These are phyloP conservation scores for Pyrenochaeta sp. DNA, from an alignment of 2,329 filamentous ascomycete genomes.

Conservation along the genomic window DNA sequence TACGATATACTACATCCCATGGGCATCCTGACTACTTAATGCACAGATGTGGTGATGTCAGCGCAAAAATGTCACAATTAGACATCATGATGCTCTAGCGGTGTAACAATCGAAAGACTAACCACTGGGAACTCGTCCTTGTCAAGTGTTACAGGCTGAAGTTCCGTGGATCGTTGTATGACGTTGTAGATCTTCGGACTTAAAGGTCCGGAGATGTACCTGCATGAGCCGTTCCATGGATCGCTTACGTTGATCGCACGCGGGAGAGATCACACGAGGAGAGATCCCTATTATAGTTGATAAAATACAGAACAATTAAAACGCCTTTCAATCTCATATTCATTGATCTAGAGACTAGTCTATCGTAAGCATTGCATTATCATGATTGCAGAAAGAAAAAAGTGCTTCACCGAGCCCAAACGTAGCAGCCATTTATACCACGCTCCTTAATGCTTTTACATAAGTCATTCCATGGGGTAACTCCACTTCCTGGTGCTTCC, in stretches of 20 bases:
- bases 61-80: conserved; percentile 6
- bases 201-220: conserved; percentile 7
- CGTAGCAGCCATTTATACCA: conserved; percentile 7
- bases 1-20: too few species aligned
- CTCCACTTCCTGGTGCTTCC: not conserved
- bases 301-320: not conserved
- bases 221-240: conserved; percentile 4
- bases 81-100: not conserved
- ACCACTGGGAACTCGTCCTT: not conserved
- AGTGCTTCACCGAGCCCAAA: conserved; percentile 12
- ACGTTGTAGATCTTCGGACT: conserved; percentile 10
- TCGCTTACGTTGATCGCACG: not conserved
- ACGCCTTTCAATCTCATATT: conserved; percentile 13
- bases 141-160: not conserved
- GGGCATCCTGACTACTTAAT: not conserved
- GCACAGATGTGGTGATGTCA: conserved; percentile 4
- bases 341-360: conserved; percentile 37
- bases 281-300: not conserved
- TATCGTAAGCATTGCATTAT: conserved; percentile 42
- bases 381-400: conserved; percentile 26
- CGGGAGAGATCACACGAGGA: not conserved
- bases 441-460: conserved; percentile 5
- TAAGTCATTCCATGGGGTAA: not conserved
- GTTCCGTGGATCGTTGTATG: conserved; percentile 2
- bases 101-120: not conserved